phyloP scores from a whole-genome alignment of 2,329 filamentous ascomycete species.

The Cercospora sp. region DNA sequence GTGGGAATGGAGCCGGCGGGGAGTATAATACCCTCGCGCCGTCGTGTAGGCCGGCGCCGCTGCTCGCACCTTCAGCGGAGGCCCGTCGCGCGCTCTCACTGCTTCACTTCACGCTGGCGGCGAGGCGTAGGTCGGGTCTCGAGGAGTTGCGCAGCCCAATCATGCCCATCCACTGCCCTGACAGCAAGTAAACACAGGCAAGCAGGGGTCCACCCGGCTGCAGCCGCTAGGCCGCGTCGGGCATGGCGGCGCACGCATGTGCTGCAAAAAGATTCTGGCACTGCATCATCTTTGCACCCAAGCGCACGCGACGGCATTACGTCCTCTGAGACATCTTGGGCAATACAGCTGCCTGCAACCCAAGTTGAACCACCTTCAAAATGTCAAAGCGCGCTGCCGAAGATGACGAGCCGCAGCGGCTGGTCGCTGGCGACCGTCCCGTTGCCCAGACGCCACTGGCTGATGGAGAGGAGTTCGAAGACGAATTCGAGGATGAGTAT shows the following conservation, averaged over 20 bases:
- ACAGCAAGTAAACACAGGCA: neutral
- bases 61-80: neutral
- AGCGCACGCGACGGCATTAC: conserved; percentile 28
- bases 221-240: neutral
- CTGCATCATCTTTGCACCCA: conserved; percentile 2
- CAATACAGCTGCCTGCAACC: conserved; percentile 31
- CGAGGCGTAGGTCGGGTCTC: neutral
- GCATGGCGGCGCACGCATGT: conserved; percentile 1
- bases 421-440: conserved; percentile 64
- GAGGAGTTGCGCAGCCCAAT: conserved; percentile 2
- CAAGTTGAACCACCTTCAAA: conserved; percentile 29
- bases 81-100: neutral
- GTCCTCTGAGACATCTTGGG: conserved; percentile 31
- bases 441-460: conserved; percentile 51
- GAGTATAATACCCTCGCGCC: neutral
- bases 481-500: conserved; percentile 90
- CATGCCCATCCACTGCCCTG: neutral
- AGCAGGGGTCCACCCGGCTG: neutral
- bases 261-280: conserved; percentile 1
- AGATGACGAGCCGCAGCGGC: conserved; percentile 50
- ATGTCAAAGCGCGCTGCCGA: conserved; percentile 65
- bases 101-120: neutral
- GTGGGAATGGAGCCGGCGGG: neutral
- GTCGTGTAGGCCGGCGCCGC: neutral
- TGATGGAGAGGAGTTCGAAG: conserved; percentile 76